phyloP scores from a whole-genome alignment of 2,329 filamentous ascomycete species.

The Neopestalotiopsis sp. region DNA sequence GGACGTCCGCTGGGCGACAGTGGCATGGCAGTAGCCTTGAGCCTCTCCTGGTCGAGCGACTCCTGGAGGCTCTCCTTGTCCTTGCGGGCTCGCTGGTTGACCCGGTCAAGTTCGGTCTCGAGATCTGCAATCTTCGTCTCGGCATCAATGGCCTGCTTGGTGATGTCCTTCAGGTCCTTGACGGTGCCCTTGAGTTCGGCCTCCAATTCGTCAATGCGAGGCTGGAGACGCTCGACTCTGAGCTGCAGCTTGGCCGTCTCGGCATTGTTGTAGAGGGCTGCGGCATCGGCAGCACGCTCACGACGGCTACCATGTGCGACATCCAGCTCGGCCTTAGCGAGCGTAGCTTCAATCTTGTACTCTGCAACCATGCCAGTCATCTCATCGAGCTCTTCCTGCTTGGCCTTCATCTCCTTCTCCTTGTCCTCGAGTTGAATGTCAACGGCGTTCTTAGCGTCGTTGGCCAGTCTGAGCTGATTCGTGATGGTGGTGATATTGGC shows the following conservation, averaged over 20 bases:
- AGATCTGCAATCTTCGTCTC: slow-evolving; percentile 39
- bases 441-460: slow-evolving; percentile 33
- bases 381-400: slow-evolving; percentile 40
- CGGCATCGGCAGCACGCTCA: slow-evolving; percentile 63
- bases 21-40: slow-evolving; percentile 30
- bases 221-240: slow-evolving; percentile 58
- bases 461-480: slow-evolving; percentile 40
- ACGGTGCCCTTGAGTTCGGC: slow-evolving; percentile 68
- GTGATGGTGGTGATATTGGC: slow-evolving; percentile 42
- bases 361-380: slow-evolving; percentile 58
- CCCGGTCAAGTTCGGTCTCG: slow-evolving; percentile 36
- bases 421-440: slow-evolving; percentile 35
- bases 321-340: slow-evolving; percentile 66
- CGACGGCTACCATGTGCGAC: slow-evolving; percentile 64
- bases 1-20: slow-evolving; percentile 31
- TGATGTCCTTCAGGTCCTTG: slow-evolving; percentile 36
- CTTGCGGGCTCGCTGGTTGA: slow-evolving; percentile 31
- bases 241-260: slow-evolving; percentile 34
- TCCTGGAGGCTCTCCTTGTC: slow-evolving; percentile 39
- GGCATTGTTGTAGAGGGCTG: slow-evolving; percentile 55
- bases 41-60: slow-evolving; percentile 36
- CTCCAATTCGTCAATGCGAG: slow-evolving; percentile 59
- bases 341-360: slow-evolving; percentile 65
- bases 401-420: slow-evolving; percentile 47
- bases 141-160: slow-evolving; percentile 38